Conservation (phyloP, 2,329 filamentous ascomycete species). For the Corinectria fuckeliana region DNA sequence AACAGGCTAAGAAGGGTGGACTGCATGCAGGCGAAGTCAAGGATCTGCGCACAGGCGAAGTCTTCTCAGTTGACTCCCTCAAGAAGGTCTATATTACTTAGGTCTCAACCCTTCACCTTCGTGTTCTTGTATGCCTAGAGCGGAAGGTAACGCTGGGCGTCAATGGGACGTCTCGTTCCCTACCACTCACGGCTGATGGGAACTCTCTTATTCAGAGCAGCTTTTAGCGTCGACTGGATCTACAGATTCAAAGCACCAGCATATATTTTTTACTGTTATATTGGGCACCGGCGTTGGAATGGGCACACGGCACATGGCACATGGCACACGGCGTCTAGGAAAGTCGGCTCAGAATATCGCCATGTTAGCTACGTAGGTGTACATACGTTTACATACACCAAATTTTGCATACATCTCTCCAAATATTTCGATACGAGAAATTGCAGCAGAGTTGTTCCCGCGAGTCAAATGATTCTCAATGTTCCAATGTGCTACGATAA, state of each 20-base stretch:
- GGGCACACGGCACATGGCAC: too few species aligned
- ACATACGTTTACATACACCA: background rate
- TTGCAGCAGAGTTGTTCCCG: background rate
- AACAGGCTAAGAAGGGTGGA: constrained; percentile 81
- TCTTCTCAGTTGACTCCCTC: constrained; percentile 66
- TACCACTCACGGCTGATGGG: background rate
- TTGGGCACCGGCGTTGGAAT: constrained; percentile 4
- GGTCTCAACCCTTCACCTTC: background rate
- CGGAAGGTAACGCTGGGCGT: too few species aligned
- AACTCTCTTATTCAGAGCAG: background rate
- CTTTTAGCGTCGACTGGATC: background rate
- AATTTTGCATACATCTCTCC: background rate
- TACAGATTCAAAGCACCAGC: background rate
- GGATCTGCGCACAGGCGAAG: constrained; percentile 78
- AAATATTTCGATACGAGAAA: background rate
- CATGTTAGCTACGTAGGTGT: background rate
- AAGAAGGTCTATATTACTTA: constrained; percentile 93
- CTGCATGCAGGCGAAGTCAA: constrained; percentile 71
- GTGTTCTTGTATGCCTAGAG: background rate
- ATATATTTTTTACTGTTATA: background rate
- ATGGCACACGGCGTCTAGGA: background rate
- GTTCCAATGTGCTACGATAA: constrained; percentile 30
- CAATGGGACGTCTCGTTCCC: too few species aligned
- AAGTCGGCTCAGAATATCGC: background rate
- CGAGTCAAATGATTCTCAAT: constrained; percentile 11